Evolutionary conservation across 2,329 filamentous ascomycete species (phyloP), one percentile per base, ranked within the genome.

Genomic region (Furcasterigmium furcatum): DNA sequence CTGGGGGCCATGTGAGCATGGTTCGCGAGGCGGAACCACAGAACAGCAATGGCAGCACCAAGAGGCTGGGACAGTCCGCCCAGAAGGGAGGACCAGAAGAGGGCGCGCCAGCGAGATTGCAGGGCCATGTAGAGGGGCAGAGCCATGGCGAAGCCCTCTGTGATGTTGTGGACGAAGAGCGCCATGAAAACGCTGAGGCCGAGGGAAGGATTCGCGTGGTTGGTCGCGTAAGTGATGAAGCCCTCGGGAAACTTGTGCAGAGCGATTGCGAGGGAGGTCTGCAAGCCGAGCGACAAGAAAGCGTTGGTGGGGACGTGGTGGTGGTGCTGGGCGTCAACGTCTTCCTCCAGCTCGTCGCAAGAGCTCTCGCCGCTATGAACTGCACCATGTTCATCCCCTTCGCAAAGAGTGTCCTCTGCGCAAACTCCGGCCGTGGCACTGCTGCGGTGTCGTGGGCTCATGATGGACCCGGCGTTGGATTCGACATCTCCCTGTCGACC

Each of bases 121-220:
- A 96, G 80, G 2, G 94, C 94, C 58, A 99, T 87, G 66, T 95
- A 99, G 0, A 99, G 75, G 0, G 94, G 94, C 1, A 99, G 71
- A 0, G 91, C 90, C 78, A 99, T 87, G 50, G 91, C 89, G 62
- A 97, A 97, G 2, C 94, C 94, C 70, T 99, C 94, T 22, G 90
- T 91, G 58, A 99, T 95, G 69, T 97, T 99, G 76, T 99, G 94
- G 48, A 99, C 92, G 61, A 96, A 96, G 8, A 99, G 79, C 1
- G 94, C 92, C 65, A 97, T 80, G 69, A 99, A 99, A 45, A 99
- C 90, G 43, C 88, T 87, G 65, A 96, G 83, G 18, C 94, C 94
- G 0, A 99, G 80, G 0, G 79, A 75, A 0, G 94, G 91, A 62
- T 91, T 97, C 12, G 91, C 92, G 62, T 99, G 94, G 66, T 97